Evolutionary conservation across 768 basidiomycete species (phyloP).

Genomic region (Rhodosporidiobolus sp.): DNA sequence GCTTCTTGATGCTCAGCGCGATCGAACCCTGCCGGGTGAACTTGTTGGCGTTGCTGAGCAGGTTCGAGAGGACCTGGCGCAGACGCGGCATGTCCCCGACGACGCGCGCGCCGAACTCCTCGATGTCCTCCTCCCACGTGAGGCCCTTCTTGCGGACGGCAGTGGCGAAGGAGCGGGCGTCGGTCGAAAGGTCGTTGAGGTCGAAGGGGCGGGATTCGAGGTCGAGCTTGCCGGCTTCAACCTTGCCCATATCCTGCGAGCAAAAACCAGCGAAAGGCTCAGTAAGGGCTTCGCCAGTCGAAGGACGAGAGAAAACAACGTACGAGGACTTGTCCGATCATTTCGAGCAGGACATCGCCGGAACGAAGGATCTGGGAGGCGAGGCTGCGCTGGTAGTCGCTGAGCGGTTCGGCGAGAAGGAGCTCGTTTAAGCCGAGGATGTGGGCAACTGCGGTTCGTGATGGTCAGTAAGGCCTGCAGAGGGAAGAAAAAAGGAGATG

Average conservation of each 20-base stretch:
- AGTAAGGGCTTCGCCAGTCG: too few species aligned
- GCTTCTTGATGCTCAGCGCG: constrained; percentile 43
- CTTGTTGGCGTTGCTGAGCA: constrained; percentile 79
- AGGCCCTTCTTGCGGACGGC: constrained; percentile 92
- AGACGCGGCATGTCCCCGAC: constrained; percentile 91
- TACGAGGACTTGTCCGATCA: constrained; percentile 41
- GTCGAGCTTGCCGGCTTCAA: constrained; percentile 42
- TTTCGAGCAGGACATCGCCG: constrained; percentile 38
- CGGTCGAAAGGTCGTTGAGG: constrained; percentile 73
- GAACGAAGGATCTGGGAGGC: constrained; percentile 34
- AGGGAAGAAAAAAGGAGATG: too few species aligned
- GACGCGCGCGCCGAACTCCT: constrained; percentile 83
- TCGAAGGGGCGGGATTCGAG: constrained; percentile 34
- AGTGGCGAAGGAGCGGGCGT: constrained; percentile 90
- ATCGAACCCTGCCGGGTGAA: constrained; percentile 62
- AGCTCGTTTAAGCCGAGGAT: constrained; percentile 39
- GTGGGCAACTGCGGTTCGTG: constrained; percentile 27
- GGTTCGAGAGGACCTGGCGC: constrained; percentile 57
- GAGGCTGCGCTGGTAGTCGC: constrained; percentile 19
- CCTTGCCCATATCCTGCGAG: constrained; percentile 39
- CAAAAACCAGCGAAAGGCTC: background rate
- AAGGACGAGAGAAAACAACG: background rate
- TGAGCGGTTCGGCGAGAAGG: constrained; percentile 30
- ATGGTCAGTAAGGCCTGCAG: too few species aligned
- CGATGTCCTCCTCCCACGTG: constrained; percentile 89